Conservation (phyloP, 306 rosid genomes). For the Trifolium subterraneum region DNA sequence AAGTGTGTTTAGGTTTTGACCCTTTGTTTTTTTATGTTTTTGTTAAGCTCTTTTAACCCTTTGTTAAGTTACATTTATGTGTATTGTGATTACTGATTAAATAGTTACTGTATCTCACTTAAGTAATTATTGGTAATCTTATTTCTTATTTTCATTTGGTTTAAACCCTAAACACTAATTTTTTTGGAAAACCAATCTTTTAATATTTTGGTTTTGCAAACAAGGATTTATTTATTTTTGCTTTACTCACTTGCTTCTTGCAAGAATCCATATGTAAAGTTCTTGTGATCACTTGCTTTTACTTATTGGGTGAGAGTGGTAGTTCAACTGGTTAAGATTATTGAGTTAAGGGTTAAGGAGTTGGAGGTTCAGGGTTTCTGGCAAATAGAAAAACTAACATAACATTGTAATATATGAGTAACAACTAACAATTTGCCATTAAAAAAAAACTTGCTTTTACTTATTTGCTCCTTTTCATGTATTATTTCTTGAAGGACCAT, state of each 20-base stretch:
- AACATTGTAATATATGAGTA: too few relatives aligned
- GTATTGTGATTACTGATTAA: constrained; percentile 5
- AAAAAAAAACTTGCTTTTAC: constrained; percentile 31
- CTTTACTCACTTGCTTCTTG: constrained; percentile 45
- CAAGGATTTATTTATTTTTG: too few relatives aligned
- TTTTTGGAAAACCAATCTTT: too few relatives aligned
- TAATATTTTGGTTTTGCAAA: background rate
- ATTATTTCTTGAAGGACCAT: background rate
- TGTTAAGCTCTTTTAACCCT: constrained; percentile 1
- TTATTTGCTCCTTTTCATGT: constrained; percentile 6
- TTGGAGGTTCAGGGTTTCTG: too few relatives aligned
- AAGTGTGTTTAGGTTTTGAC: background rate
- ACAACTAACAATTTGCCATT: too few relatives aligned
- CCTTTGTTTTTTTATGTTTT: too few relatives aligned
- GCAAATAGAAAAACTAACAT: too few relatives aligned
- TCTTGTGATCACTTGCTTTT: constrained; percentile 19
- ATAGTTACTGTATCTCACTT: constrained; percentile 7
- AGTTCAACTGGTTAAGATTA: too few relatives aligned
- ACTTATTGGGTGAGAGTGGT: too few relatives aligned
- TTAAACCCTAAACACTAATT: constrained; percentile 37
- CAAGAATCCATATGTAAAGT: constrained; percentile 39
- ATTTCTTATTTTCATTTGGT: background rate
- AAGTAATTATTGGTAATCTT: constrained; percentile 5
- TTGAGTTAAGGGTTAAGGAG: too few relatives aligned
- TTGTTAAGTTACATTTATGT: constrained; percentile 3